These are phyloP conservation scores for Alternaria panax DNA, from an alignment of 2,329 filamentous ascomycete species.

Conservation along the genomic window DNA sequence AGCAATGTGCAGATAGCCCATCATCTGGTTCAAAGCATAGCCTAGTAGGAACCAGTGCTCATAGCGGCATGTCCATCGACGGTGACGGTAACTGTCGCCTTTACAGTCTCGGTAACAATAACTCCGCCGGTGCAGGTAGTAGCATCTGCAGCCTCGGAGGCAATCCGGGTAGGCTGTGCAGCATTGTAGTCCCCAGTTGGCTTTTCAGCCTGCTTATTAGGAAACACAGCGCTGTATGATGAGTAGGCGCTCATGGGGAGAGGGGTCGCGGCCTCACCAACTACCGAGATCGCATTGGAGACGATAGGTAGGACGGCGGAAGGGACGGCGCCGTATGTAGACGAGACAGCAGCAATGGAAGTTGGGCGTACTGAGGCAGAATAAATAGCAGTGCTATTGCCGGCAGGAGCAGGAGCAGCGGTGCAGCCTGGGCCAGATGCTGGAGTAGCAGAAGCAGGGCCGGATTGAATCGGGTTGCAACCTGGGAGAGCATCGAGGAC, in stretches of 20 bases:
- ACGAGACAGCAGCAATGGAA: slow-evolving; percentile 4
- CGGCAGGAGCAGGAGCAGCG: slow-evolving; percentile 21
- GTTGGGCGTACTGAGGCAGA: slow-evolving; percentile 7
- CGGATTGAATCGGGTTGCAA: slow-evolving; percentile 50
- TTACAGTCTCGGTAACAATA: slow-evolving; percentile 32
- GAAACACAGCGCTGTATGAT: slow-evolving; percentile 18
- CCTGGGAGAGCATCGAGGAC: slow-evolving; percentile 45
- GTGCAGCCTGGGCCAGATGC: slow-evolving; percentile 39
- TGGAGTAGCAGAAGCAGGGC: slow-evolving; percentile 40
- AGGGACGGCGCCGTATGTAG: not conserved
- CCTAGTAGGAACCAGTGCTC: slow-evolving; percentile 12
- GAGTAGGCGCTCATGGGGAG: slow-evolving; percentile 4
- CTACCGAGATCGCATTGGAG: not conserved
- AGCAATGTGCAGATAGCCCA: not conserved
- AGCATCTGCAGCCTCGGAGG: slow-evolving; percentile 12
- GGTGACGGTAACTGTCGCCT: slow-evolving; percentile 37
- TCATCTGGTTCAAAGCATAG: not conserved
- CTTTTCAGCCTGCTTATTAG: slow-evolving; percentile 17
- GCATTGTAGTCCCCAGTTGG: slow-evolving; percentile 8
- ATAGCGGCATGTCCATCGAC: slow-evolving; percentile 14
- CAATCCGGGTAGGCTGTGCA: not conserved
- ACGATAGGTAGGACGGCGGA: not conserved
- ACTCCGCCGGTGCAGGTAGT: slow-evolving; percentile 18
- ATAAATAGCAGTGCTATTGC: slow-evolving; percentile 6
- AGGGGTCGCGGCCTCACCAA: slow-evolving; percentile 11